Evolutionary conservation across 129 eudicot genomes (phyloP), one percentile per base, ranked within the genome.

Genomic region (Tanacetum coccineum): DNA sequence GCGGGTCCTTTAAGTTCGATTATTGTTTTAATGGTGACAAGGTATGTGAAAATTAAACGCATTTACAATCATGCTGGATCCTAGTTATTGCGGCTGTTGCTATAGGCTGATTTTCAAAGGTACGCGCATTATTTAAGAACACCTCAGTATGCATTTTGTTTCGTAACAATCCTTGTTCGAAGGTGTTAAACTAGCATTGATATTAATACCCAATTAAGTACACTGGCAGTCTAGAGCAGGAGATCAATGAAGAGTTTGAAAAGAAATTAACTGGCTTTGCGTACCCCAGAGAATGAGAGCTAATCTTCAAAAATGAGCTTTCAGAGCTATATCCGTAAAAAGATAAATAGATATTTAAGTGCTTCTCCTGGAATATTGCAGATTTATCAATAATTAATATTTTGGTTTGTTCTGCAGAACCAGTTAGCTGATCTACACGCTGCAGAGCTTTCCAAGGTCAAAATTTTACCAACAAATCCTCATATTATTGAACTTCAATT

Each of bases 221-320:
- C n/a, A 91, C 87, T 55, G 94, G 93, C 81, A 90, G 79, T 61
- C 80, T 91, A 77, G 97, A 91, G 87, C 96, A 85, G 84, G 97
- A 91, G 79, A 81, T 85, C 66, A 82, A 81, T 73, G 78, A 75
- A n/a, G n/a, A 76, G 73, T 68, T 78, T 91, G 85, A 81, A 79
- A 62, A 87, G 55, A 79, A 83, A 80, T 79, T 91, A 74, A 80
- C 84, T 74, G 73, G n/a, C n/a, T 85, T 54, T 81, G 83, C 76
- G 47, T 60, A 13, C 76, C n/a, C n/a, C n/a, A n/a, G n/a, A n/a
- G 95, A 79, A 89, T 84, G 74, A 93, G 82, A 59, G 82, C 49
- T 59, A 84, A 88, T 78, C 81, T 93, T 64, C 86, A 84, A 78
- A 92, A 93, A 79, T n/a, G 96, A 93, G 83, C 89, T 93, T 72